Conservation (phyloP, 495 filamentous ascomycete genomes). For the Xylaria sp. region DNA sequence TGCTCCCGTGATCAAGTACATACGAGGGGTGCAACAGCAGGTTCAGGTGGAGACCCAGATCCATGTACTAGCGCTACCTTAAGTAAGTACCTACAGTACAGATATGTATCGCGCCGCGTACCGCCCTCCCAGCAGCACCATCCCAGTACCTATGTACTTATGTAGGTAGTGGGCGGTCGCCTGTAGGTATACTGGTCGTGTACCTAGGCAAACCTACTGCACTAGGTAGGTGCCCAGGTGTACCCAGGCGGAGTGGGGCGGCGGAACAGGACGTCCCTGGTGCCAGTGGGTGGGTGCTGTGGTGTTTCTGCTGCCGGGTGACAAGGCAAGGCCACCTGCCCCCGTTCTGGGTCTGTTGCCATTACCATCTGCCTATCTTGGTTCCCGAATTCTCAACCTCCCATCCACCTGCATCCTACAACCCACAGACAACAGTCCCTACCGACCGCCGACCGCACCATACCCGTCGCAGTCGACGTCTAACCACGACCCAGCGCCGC, state of each 20-base stretch:
- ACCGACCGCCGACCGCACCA: slow-evolving; percentile 19
- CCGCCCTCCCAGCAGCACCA: neutral
- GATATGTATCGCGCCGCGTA: neutral
- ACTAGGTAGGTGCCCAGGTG: neutral
- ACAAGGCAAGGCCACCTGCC: slow-evolving; percentile 31
- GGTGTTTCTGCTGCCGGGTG: slow-evolving; percentile 18
- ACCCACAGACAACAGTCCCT: slow-evolving; percentile 15
- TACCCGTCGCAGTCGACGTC: slow-evolving; percentile 9
- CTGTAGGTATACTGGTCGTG: neutral
- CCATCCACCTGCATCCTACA: slow-evolving; percentile 13
- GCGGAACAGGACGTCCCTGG: slow-evolving; percentile 19
- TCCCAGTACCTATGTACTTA: too few relatives aligned
- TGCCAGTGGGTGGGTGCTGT: neutral
- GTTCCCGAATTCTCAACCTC: slow-evolving; percentile 31
- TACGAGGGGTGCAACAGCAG: neutral
- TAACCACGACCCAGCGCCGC: slow-evolving; percentile 3
- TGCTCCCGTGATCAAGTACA: slow-evolving; percentile 5
- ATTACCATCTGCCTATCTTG: slow-evolving; percentile 26
- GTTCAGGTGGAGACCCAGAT: neutral
- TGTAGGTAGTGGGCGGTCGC: neutral
- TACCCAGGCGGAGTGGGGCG: neutral
- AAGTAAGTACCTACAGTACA: too few relatives aligned
- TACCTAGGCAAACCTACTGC: neutral
- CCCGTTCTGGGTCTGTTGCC: slow-evolving; percentile 21
- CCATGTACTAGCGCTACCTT: neutral